Conservation (phyloP, 768 basidiomycete genomes). For the Dioszegia aurantiaca region DNA sequence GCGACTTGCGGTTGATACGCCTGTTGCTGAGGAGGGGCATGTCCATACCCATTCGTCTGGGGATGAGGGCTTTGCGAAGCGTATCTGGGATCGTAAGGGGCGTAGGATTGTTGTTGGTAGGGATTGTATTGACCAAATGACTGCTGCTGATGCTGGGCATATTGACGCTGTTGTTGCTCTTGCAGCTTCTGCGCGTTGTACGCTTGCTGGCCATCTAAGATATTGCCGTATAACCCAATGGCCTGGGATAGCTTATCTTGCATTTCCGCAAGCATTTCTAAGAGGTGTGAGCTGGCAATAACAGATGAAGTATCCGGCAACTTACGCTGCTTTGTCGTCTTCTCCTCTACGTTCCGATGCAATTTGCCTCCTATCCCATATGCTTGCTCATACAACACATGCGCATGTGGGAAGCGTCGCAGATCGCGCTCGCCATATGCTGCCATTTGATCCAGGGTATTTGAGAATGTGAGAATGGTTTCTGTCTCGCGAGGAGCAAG, state of each 20-base stretch:
- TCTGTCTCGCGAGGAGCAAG: constrained; percentile 77
- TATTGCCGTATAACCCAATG: constrained; percentile 83
- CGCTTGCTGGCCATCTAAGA: constrained; percentile 74
- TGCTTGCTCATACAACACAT: constrained; percentile 79
- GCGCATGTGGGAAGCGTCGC: constrained; percentile 75
- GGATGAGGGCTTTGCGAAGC: constrained; percentile 28
- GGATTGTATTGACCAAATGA: constrained; percentile 39
- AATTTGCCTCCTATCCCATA: constrained; percentile 75
- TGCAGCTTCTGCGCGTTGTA: constrained; percentile 41
- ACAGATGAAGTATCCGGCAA: constrained; percentile 19
- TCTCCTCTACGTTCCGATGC: constrained; percentile 76
- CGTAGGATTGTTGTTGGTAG: constrained; percentile 21
- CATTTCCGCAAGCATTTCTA: constrained; percentile 88
- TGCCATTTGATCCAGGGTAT: constrained; percentile 80
- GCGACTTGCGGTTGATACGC: constrained; percentile 26
- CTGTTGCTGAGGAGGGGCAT: constrained; percentile 20
- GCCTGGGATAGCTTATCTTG: constrained; percentile 89
- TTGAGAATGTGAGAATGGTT: constrained; percentile 82
- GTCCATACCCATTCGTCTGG: constrained; percentile 18
- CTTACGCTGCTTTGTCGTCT: constrained; percentile 78
- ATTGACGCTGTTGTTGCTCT: constrained; percentile 40
- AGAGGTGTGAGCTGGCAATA: not conserved
- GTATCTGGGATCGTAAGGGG: constrained; percentile 18
- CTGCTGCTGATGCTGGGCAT: constrained; percentile 28
- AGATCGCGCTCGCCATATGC: constrained; percentile 74